These are phyloP conservation scores for Mortierella sp. DNA, from an alignment of 371 early-diverging fungal genomes.

Conservation along the genomic window DNA sequence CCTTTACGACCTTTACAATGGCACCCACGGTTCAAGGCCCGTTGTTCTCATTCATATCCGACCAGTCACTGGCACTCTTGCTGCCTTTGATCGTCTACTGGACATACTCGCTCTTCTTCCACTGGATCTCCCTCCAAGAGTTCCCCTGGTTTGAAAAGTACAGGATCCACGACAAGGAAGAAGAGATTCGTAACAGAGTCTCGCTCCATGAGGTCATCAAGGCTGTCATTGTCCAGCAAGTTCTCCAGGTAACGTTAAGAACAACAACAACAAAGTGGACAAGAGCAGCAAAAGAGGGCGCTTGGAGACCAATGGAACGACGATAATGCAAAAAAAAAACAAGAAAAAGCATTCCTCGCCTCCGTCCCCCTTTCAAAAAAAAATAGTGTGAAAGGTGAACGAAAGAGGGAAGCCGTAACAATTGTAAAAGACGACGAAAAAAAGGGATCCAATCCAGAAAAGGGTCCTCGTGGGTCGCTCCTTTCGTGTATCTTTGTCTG, in stretches of 20 bases:
- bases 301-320: background rate
- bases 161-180: conserved; percentile 77
- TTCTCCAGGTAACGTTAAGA: conserved; percentile 61
- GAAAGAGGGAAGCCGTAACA: background rate
- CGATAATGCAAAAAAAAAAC: background rate
- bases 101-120: conserved; percentile 76
- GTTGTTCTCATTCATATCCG: conserved; percentile 65
- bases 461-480: background rate
- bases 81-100: conserved; percentile 79
- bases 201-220: conserved; percentile 66
- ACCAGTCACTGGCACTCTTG: conserved; percentile 71
- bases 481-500: background rate
- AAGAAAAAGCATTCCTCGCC: conserved; percentile 4
- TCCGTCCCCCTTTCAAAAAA: background rate
- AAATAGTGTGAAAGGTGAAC: background rate
- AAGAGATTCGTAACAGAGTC: conserved; percentile 77
- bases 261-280: background rate
- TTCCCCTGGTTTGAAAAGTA: conserved; percentile 80
- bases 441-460: conserved; percentile 2
- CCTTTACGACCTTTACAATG: conserved; percentile 18
- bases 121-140: conserved; percentile 69
- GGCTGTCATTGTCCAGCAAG: conserved; percentile 71
- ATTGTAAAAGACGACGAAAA: background rate
- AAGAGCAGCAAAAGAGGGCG: background rate
- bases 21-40: conserved; percentile 58